A percentile compares a stretch with the other conserved stretches of the same genome.
Conservation (phyloP, 352 stramenopile genomes). For the Globisporangium iwayamae region DNA sequence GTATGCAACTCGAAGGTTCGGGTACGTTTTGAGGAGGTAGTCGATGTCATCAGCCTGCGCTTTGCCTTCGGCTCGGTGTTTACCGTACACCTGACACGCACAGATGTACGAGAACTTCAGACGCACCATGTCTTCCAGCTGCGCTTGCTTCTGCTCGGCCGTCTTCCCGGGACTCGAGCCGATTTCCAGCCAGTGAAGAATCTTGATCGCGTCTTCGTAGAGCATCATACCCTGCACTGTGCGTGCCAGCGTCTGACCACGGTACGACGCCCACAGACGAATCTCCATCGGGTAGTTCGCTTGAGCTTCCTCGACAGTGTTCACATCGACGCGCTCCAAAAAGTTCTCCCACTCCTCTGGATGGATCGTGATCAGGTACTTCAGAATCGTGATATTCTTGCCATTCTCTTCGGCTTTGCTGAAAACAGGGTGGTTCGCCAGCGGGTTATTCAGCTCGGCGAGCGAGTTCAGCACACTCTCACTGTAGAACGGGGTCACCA, state of each 20-base stretch:
- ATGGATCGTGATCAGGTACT: constrained; percentile 78
- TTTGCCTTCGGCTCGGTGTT: constrained; percentile 67
- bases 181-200: constrained; percentile 80
- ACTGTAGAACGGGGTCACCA: constrained; percentile 77
- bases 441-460: constrained; percentile 56
- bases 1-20: constrained; percentile 78
- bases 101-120: constrained; percentile 86
- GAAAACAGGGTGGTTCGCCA: constrained; percentile 73
- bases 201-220: constrained; percentile 82
- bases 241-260: constrained; percentile 68
- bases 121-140: constrained; percentile 76
- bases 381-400: constrained; percentile 81
- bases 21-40: constrained; percentile 69
- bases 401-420: constrained; percentile 68
- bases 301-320: constrained; percentile 56
- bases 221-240: constrained; percentile 83
- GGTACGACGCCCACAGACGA: constrained; percentile 73
- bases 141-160: constrained; percentile 66
- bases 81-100: constrained; percentile 81
- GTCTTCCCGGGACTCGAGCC: constrained; percentile 59
- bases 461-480: constrained; percentile 70
- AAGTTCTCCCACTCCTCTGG: constrained; percentile 80
- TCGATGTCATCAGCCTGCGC: constrained; percentile 70
- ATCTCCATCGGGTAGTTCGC: constrained; percentile 65
- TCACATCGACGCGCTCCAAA: constrained; percentile 68